Base-by-base conservation (phyloP, 1,139 yeast species). In the Groenewaldozyma auringiensis region DNA sequence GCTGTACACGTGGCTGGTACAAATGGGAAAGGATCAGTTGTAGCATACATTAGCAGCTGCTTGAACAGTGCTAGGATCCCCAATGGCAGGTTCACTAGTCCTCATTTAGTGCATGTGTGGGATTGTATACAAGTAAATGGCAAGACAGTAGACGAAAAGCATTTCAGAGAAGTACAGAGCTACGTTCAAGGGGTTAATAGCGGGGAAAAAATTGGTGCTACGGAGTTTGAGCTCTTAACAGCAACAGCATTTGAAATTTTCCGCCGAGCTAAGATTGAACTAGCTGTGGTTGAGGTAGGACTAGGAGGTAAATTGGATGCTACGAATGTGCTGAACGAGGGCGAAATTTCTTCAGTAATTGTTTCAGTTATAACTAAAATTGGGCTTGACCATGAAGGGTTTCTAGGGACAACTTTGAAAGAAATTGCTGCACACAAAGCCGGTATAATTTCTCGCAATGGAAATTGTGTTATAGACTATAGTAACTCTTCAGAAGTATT, bases 21-120 rank as follows among this genome's bases (percentile, higher is more conserved):
- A 3, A 89, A 89, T 60, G 97, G 97, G 0, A 89, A 89, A 59
- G 97, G 97, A 0, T 86, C 95, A 0, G 86, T 88, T 0, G 78
- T 94, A 49, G 80, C 95, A 0, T 87, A 86, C 59, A 53, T 88
- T 6, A 72, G 88, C 2, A 76, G 87, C 21, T 71, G 83, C 6
- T 65, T 86, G 17, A 67, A 76, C 4, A 57, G 69, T 37, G 70
- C 79, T 29, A 69, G 20, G 4, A 65, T 78, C 34, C 63, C 66
- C 27, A 77, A 80, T 50, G 97, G 96, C 0, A 74, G 82, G 53
- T 88, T 88, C 68, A 86, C 94, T 2, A 83, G 95, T 3, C 97
- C 97, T 0, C 95, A 88, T 66, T 65, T 88, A 55, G 59, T 85
- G 1, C 70, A 76, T 47, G 74, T 83, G 39, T 78, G 83, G 60